Percentiles rank a stretch among this genome's conserved stretches.
Evolutionary conservation across 495 filamentous ascomycete species (phyloP).

Genomic region (Lindgomyces ingoldianus): DNA sequence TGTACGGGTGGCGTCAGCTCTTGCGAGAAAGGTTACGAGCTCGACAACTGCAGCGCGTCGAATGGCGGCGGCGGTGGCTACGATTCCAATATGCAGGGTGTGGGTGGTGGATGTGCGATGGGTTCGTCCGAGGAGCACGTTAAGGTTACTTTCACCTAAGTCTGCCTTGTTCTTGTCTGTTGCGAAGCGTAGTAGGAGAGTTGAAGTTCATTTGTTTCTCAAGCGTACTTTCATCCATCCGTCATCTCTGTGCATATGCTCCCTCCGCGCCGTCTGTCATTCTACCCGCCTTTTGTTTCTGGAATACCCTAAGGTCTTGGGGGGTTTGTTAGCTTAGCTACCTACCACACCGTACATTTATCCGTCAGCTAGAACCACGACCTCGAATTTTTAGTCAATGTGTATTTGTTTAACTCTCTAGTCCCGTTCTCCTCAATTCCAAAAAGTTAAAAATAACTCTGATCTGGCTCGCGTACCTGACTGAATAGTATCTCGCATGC

Average conservation of each 20-base stretch:
- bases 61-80: constrained; percentile 12
- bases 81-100: constrained; percentile 8
- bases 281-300: not conserved
- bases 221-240: not conserved
- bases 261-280: not conserved
- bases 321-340: not conserved
- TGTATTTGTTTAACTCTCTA: constrained; percentile 29
- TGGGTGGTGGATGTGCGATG: constrained; percentile 24
- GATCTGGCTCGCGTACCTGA: constrained; percentile 20
- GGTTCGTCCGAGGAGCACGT: constrained; percentile 5
- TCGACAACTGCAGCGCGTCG: constrained; percentile 6
- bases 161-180: too few relatives aligned
- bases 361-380: not conserved
- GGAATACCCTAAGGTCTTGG: too few relatives aligned
- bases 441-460: not conserved
- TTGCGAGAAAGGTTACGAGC: constrained; percentile 23
- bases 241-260: constrained; percentile 11
- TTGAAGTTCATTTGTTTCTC: not conserved
- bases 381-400: constrained; percentile 10
- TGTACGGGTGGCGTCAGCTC: constrained; percentile 14
- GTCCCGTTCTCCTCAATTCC: not conserved
- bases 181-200: not conserved
- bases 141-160: constrained; percentile 22
- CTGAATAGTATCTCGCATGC: too few relatives aligned
- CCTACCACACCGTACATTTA: not conserved